Base-by-base conservation (phyloP, 345 rosid genomes). In the Eucalyptus globulus region DNA sequence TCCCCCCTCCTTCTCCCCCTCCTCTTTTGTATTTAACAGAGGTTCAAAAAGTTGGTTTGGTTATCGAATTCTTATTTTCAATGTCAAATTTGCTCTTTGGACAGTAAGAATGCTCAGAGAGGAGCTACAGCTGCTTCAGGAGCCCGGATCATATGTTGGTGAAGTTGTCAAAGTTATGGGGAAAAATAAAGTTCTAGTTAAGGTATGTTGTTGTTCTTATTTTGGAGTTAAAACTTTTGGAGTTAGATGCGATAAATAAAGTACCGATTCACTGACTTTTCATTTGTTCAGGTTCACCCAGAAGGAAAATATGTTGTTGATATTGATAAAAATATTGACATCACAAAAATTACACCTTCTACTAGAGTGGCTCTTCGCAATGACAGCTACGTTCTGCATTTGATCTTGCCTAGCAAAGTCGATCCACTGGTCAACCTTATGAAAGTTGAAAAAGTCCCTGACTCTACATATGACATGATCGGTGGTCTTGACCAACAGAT, bases 141-240 rank as follows among this genome's bases (percentile, higher is more conserved):
- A 98, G 90, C 99, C 99, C 86, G 99, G 99, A 19, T 98, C 99
- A 67, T 98, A 98, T 94, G 99, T 98, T 88, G 99, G 99, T 49
- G 99, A 98, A 91, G 99, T 96, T 91, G 99, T 98, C 54, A 98
- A 98, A 95, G 99, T 96, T 19, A 98, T 98, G 99, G 99, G 99
- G 6, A 98, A 98, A 92, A 98, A 98, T 91, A 98, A 96, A 91
- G 99, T 98, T 89, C 91, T 97, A 80, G 99, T 98, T 86, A 98
- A 98, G 99, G 99, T 95, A 37, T 37, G 27, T 10, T 72, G 22
- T 72, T 76, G 45, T 76, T 76, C 47, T 76, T 76, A 76, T 21
- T 5, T 76, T 76, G 83, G 80, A 34, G 26, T 34, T 69, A 4
- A 69, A 69, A 34, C 14, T 69, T 67, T 34, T 69, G 80, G 45